Percentiles rank a stretch among this genome's conserved stretches.
Conservation (phyloP, 495 filamentous ascomycete genomes). For the Aspergillus leporis region DNA sequence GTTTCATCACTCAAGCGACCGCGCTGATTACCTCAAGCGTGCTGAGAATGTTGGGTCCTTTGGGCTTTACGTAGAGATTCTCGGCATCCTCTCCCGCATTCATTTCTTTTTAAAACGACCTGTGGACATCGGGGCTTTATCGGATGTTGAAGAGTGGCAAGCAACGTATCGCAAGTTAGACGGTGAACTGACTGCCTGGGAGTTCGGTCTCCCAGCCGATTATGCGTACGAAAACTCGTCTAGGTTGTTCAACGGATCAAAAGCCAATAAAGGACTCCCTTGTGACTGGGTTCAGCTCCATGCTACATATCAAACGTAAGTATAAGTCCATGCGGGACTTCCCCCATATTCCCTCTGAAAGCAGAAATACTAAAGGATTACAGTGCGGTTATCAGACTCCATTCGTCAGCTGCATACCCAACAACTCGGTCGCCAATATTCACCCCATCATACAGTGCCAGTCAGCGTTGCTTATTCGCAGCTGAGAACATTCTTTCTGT, state of each 20-base stretch:
- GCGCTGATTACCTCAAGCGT: slow-evolving; percentile 63
- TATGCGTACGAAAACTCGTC: slow-evolving; percentile 72
- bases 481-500: slow-evolving; percentile 82
- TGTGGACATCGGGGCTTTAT: slow-evolving; percentile 79
- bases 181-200: slow-evolving; percentile 74
- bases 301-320: slow-evolving; percentile 70
- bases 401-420: slow-evolving; percentile 91
- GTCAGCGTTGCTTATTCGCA: slow-evolving; percentile 75
- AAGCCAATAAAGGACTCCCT: slow-evolving; percentile 65
- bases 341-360: background rate
- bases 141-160: slow-evolving; percentile 88
- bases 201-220: slow-evolving; percentile 76
- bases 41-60: slow-evolving; percentile 84
- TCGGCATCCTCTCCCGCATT: slow-evolving; percentile 81
- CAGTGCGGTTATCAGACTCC: slow-evolving; percentile 82
- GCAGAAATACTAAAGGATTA: slow-evolving; percentile 19
- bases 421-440: slow-evolving; percentile 84
- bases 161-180: slow-evolving; percentile 81
- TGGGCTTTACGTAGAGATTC: slow-evolving; percentile 81
- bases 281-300: slow-evolving; percentile 91
- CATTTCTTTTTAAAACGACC: slow-evolving; percentile 84
- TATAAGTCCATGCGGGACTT: slow-evolving; percentile 4
- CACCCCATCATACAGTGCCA: slow-evolving; percentile 78
- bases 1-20: slow-evolving; percentile 60
- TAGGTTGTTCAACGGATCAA: slow-evolving; percentile 63